Percentiles rank a stretch among this genome's conserved stretches.
These are phyloP conservation scores for Xylaria curta DNA, from an alignment of 495 filamentous ascomycete genomes.

Conservation along the genomic window DNA sequence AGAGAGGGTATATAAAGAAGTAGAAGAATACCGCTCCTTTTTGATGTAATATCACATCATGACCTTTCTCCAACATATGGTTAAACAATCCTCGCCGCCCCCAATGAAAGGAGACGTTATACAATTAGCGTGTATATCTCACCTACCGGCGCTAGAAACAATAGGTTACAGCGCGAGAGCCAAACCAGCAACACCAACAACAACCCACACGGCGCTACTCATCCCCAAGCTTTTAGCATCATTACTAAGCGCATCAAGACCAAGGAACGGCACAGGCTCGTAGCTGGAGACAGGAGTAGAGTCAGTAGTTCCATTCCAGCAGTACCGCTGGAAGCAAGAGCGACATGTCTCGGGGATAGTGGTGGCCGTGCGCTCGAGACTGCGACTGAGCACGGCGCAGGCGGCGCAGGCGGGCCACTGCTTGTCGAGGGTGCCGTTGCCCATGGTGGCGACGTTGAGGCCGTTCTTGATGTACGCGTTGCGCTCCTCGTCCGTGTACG, in stretches of 20 bases:
- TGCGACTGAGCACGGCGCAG: slow-evolving; percentile 84
- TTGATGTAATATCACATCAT: not conserved
- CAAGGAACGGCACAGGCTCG: slow-evolving; percentile 37
- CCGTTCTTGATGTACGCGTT: slow-evolving; percentile 85
- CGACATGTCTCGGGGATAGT: slow-evolving; percentile 69
- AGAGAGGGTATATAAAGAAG: slow-evolving; percentile 9
- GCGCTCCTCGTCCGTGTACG: slow-evolving; percentile 67
- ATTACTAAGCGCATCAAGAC: slow-evolving; percentile 9
- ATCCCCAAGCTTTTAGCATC: not conserved
- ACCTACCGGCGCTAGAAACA: not conserved
- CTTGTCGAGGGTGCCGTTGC: slow-evolving; percentile 73
- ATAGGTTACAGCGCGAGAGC: slow-evolving; percentile 12
- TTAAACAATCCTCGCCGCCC: not conserved
- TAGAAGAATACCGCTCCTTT: not conserved
- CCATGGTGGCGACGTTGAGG: slow-evolving; percentile 80
- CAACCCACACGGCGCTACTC: not conserved
- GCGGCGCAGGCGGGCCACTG: slow-evolving; percentile 83
- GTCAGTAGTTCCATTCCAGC: slow-evolving; percentile 81
- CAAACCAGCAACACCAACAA: slow-evolving; percentile 2
- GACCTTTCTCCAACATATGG: not conserved
- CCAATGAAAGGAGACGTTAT: not conserved
- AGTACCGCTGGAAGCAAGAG: slow-evolving; percentile 79
- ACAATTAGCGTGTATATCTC: slow-evolving; percentile 12
- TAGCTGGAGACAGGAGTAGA: slow-evolving; percentile 43
- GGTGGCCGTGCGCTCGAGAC: slow-evolving; percentile 70